Conservation (phyloP, 140 eudicot species). For the Anethum foeniculum region DNA sequence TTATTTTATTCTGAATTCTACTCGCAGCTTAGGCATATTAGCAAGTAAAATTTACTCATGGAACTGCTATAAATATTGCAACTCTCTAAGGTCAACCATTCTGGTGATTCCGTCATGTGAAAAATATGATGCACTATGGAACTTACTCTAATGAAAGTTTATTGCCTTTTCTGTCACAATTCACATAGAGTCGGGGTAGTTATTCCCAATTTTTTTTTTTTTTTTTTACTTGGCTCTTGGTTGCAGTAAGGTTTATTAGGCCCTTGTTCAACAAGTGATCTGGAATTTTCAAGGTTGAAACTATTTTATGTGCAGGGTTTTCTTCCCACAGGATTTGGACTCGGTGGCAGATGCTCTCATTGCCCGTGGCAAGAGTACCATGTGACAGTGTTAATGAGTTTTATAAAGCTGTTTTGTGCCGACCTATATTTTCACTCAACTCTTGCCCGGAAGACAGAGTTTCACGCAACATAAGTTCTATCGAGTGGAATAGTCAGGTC, state of each 20-base stretch:
- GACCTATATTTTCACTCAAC: background rate
- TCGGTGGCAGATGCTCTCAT: constrained; percentile 92
- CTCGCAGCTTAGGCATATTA: background rate
- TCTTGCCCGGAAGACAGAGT: background rate
- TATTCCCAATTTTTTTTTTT: too few species aligned
- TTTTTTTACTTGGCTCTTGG: background rate
- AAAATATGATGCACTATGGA: background rate
- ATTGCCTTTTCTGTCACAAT: background rate
- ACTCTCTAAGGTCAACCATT: background rate
- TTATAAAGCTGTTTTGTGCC: background rate
- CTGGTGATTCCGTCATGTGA: background rate
- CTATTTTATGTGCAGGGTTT: constrained; percentile 51
- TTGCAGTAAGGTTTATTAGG: background rate
- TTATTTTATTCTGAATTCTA: background rate
- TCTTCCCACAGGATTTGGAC: constrained; percentile 93
- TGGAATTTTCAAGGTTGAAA: background rate
- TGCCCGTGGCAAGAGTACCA: constrained; percentile 36
- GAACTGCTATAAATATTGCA: background rate
- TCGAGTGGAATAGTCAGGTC: background rate
- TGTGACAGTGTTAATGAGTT: background rate
- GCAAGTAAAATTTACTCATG: background rate
- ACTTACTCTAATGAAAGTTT: background rate
- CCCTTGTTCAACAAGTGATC: background rate
- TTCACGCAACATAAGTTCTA: background rate
- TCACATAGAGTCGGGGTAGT: background rate